phyloP scores from a whole-genome alignment of 345 rosid genomes.

The Brassica napus region Da-Ae NC_063445.1:14376501-14377000 shows the following conservation, averaged over 20 bases:
- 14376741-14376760: background rate
- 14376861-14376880: background rate
- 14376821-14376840: background rate
- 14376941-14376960: background rate
- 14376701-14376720: background rate
- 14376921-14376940: background rate
- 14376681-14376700: background rate
- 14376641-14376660: background rate
- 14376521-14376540: background rate
- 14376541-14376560: background rate
- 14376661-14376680: background rate
- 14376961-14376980: background rate
- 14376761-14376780: background rate
- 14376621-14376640: background rate
- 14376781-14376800: background rate
- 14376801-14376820: background rate
- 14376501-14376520: background rate
- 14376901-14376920: background rate
- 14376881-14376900: background rate
- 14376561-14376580: background rate
- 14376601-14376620: background rate
- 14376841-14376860: background rate
- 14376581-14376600: background rate
- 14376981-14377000: background rate
- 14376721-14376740: background rate